phyloP scores from a whole-genome alignment of 2,329 filamentous ascomycete genomes.

The Botrytis pseudocinerea region DNA sequence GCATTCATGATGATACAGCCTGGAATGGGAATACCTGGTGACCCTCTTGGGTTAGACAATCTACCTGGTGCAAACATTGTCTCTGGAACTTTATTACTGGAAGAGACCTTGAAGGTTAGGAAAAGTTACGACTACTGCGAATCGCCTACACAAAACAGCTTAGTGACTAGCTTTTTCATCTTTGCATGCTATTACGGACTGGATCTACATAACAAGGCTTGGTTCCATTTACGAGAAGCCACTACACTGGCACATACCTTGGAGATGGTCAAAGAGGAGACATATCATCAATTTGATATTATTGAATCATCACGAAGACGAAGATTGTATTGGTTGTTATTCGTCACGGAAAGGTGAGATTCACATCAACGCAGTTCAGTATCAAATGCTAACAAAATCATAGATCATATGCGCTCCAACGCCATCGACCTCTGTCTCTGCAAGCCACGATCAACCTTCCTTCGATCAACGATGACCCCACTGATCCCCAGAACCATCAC shows the following conservation, averaged over 20 bases:
- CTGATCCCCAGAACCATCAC: slow-evolving; percentile 54
- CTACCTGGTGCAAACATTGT: slow-evolving; percentile 58
- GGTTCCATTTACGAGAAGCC: slow-evolving; percentile 77
- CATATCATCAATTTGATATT: slow-evolving; percentile 59
- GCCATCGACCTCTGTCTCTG: slow-evolving; percentile 68
- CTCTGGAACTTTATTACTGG: slow-evolving; percentile 65
- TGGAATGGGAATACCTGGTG: slow-evolving; percentile 62
- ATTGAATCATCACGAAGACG: slow-evolving; percentile 63
- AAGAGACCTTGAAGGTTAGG: slow-evolving; percentile 65
- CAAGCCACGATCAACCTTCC: slow-evolving; percentile 69
- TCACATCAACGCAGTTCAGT: neutral
- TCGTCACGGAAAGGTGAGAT: slow-evolving; percentile 66
- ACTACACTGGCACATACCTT: slow-evolving; percentile 66
- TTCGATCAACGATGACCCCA: slow-evolving; percentile 59
- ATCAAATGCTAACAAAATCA: slow-evolving; percentile 24
- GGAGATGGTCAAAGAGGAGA: slow-evolving; percentile 62
- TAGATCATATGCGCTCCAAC: slow-evolving; percentile 70
- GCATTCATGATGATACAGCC: slow-evolving; percentile 70
- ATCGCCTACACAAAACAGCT: slow-evolving; percentile 54
- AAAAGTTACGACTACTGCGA: slow-evolving; percentile 63
- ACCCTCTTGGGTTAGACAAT: slow-evolving; percentile 57
- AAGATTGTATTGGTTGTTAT: slow-evolving; percentile 72
- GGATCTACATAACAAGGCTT: slow-evolving; percentile 73
- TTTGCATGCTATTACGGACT: slow-evolving; percentile 72
- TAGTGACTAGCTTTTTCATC: slow-evolving; percentile 77